Percentiles rank a stretch among this genome's conserved stretches.
phyloP scores from a whole-genome alignment of 306 rosid genomes.

The Rosa rugosa region DNA sequence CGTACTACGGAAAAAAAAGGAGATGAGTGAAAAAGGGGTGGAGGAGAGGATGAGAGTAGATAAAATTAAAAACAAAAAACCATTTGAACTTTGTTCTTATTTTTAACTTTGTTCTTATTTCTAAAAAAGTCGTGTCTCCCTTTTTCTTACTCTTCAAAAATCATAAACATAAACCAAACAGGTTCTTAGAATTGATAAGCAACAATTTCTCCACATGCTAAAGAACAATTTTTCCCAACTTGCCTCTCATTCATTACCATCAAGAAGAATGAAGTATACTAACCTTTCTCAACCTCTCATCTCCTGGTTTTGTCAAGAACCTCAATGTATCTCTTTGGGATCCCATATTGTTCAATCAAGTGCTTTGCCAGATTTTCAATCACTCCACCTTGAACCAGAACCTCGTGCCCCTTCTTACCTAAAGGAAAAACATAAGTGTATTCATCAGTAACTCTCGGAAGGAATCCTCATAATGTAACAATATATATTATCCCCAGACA shows the following conservation, averaged over 20 bases:
- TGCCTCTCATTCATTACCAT: background rate
- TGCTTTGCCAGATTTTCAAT: constrained; percentile 80
- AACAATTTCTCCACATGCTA: background rate
- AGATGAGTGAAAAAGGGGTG: background rate
- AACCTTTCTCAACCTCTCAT: constrained; percentile 29
- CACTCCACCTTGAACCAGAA: constrained; percentile 92
- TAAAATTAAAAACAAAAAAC: background rate
- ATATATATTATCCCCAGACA: background rate
- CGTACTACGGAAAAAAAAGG: background rate
- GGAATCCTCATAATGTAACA: background rate
- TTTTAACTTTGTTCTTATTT: too few relatives aligned
- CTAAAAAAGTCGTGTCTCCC: background rate
- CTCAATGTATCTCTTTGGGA: constrained; percentile 86
- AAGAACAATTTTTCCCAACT: background rate
- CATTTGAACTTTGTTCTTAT: background rate
- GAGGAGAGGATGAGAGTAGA: background rate
- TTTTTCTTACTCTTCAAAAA: background rate
- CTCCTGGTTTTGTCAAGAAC: constrained; percentile 84
- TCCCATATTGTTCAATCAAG: constrained; percentile 83
- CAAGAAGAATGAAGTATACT: background rate
- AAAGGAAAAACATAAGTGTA: background rate
- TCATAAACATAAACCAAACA: background rate
- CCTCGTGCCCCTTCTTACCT: constrained; percentile 91
- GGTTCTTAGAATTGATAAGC: background rate
- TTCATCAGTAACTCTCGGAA: too few relatives aligned